Evolutionary conservation across 352 stramenopile species (phyloP), one percentile per base, ranked within the genome.

Genomic region (Globisporangium nagaii): DNA sequence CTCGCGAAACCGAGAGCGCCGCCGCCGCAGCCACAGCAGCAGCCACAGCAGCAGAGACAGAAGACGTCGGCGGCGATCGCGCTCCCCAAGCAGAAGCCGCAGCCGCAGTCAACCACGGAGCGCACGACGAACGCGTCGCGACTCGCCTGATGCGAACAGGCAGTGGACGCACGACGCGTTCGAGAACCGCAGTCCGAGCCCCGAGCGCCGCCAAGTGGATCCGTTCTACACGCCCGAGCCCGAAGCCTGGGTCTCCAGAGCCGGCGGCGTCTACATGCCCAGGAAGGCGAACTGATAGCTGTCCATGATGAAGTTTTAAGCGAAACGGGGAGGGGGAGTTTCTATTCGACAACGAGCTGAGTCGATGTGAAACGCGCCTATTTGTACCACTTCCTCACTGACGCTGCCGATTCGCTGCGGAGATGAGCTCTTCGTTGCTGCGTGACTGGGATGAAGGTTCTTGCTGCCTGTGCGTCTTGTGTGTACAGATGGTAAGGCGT

Each of bases 161-260:
- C 63, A 70, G 32, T 94, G 84, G 84, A 83, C 76, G 15, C 84
- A 94, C 42, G 75, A 78, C 20, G 84, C 67, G 1, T 94, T 88
- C 37, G 65, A 87, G 17, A 75, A 79, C 43, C 78, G 82, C 17
- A 94, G 84, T 49, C 84, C 79, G 2, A 94, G 84, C 61, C 81
- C 84, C 11, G 59, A 74, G 7, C 77, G 84, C n/a, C n/a, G n/a
- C 13, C 49, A 78, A 41, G 34, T 71, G 6, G 67, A 91, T 56
- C 79, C 81, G 24, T 70, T 71, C 10, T 94, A 94, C 63, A 67
- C 62, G 10, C 84, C 84, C 0, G 76, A 91, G 47, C 71, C 81
- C 0, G 78, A 88, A 41, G 34, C 63, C 0, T 94, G 84, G 84
- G 74, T 89, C 19, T 94, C 84, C 5, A 68, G 79, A 49, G 84